A percentile compares a stretch with the other conserved stretches of the same genome.
Evolutionary conservation across 257 asterid species (phyloP).

Genomic region (Solanum corneliomulleri): DNA sequence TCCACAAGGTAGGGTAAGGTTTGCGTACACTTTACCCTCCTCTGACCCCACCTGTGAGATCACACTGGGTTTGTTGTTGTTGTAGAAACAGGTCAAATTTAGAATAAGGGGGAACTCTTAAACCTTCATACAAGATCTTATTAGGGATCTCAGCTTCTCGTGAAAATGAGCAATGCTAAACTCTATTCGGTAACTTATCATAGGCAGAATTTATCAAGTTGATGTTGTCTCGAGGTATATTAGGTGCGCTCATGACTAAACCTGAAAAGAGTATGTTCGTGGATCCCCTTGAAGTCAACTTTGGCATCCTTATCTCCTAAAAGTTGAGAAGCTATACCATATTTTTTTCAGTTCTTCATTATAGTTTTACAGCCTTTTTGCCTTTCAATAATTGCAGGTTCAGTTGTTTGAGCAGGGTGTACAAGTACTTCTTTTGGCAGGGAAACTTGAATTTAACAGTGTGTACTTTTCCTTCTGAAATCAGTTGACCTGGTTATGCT

Average conservation of each 20-base stretch:
- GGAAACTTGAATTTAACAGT: conserved; percentile 60
- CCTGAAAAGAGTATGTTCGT: not conserved
- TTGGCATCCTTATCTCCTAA: not conserved
- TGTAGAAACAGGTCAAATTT: not conserved
- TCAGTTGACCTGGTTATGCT: not conserved
- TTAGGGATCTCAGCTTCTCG: not conserved
- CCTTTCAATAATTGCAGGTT: conserved; percentile 45
- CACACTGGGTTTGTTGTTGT: not conserved
- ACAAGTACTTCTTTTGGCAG: conserved; percentile 93
- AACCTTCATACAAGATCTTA: not conserved
- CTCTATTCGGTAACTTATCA: not conserved
- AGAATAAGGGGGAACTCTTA: not conserved
- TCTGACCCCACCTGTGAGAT: not conserved
- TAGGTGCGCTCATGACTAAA: not conserved
- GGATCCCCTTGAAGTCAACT: not conserved
- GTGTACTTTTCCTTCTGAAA: not conserved
- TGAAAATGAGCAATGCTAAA: not conserved
- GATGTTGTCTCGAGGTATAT: not conserved
- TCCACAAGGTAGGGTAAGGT: not conserved
- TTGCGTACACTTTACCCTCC: not conserved
- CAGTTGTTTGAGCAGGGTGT: conserved; percentile 83
- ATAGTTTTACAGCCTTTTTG: not conserved
- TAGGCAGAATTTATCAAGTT: not conserved
- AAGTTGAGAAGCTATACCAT: not conserved
- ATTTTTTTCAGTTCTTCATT: not conserved